phyloP scores from a whole-genome alignment of 2,329 filamentous ascomycete species.

The Fusarium nelsonii region DNA sequence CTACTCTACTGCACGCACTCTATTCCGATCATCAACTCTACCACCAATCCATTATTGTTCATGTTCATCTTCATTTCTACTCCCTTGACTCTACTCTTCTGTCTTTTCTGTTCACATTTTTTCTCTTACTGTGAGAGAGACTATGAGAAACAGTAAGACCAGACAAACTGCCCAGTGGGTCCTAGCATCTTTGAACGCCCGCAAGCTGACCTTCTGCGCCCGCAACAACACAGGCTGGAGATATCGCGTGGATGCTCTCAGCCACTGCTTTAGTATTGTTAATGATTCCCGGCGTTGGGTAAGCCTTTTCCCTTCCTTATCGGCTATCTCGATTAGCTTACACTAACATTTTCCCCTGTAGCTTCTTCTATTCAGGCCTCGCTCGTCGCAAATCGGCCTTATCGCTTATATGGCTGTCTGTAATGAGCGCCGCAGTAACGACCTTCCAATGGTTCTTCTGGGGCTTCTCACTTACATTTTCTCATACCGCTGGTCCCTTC shows the following conservation, averaged over 20 bases:
- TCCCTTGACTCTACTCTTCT: not conserved
- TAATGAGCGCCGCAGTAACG: slow-evolving; percentile 86
- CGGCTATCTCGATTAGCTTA: slow-evolving; percentile 1
- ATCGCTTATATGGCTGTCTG: slow-evolving; percentile 89
- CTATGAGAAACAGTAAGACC: slow-evolving; percentile 10
- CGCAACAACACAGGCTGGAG: slow-evolving; percentile 67
- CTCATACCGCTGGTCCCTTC: slow-evolving; percentile 78
- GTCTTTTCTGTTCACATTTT: slow-evolving; percentile 5
- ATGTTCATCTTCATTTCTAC: not conserved
- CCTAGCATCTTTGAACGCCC: slow-evolving; percentile 35
- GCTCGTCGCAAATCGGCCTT: slow-evolving; percentile 90
- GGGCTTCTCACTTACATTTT: slow-evolving; percentile 87
- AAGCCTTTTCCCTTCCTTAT: slow-evolving; percentile 32
- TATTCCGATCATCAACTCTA: not conserved
- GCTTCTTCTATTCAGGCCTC: slow-evolving; percentile 93
- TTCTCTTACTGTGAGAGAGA: not conserved
- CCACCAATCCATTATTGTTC: not conserved
- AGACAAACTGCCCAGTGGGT: slow-evolving; percentile 25
- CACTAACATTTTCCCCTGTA: slow-evolving; percentile 42
- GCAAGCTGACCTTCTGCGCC: slow-evolving; percentile 49
- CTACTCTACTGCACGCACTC: not conserved
- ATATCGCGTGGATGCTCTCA: slow-evolving; percentile 87
- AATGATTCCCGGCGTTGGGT: slow-evolving; percentile 92
- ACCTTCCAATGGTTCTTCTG: slow-evolving; percentile 97
- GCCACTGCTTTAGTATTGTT: slow-evolving; percentile 86